phyloP scores from a whole-genome alignment of 306 rosid genomes.

The Comarum palustre region DNA sequence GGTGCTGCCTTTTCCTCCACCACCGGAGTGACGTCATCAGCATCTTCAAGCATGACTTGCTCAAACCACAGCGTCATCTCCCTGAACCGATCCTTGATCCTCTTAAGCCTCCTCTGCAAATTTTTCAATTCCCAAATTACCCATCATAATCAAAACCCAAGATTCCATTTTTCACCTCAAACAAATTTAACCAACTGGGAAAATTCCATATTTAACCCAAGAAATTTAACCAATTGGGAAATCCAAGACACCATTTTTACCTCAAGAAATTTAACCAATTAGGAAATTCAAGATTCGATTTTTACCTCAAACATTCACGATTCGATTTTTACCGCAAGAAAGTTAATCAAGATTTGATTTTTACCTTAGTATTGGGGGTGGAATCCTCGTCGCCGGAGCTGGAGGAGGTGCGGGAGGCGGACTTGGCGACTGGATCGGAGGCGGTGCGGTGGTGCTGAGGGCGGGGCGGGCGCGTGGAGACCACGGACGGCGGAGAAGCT shows the following conservation, averaged over 20 bases:
- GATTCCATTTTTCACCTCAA: too few species aligned
- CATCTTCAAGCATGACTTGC: constrained; percentile 5
- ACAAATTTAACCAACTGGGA: too few species aligned
- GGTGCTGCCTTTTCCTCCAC: not conserved
- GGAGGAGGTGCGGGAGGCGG: constrained; percentile 6
- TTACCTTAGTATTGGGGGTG: constrained; percentile 1
- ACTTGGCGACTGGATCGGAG: constrained; percentile 1
- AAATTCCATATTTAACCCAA: too few species aligned
- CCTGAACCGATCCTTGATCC: constrained; percentile 12
- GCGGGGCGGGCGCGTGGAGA: constrained; percentile 3
- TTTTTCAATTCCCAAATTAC: not conserved
- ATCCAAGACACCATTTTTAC: not conserved
- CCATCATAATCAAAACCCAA: not conserved
- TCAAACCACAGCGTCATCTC: constrained; percentile 13
- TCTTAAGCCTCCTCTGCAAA: constrained; percentile 10
- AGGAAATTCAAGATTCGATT: not conserved
- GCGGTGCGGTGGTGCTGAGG: constrained; percentile 1
- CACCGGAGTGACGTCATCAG: not conserved
- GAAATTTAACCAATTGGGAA: not conserved
- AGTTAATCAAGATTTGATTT: too few species aligned
- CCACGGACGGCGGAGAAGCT: not conserved
- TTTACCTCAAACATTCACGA: too few species aligned
- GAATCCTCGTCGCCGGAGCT: constrained; percentile 12
- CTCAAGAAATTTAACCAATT: too few species aligned
- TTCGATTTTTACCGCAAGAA: too few species aligned